Evolutionary conservation across 2,329 filamentous ascomycete genomes (phyloP).

Genomic region (Fusarium torulosum): DNA sequence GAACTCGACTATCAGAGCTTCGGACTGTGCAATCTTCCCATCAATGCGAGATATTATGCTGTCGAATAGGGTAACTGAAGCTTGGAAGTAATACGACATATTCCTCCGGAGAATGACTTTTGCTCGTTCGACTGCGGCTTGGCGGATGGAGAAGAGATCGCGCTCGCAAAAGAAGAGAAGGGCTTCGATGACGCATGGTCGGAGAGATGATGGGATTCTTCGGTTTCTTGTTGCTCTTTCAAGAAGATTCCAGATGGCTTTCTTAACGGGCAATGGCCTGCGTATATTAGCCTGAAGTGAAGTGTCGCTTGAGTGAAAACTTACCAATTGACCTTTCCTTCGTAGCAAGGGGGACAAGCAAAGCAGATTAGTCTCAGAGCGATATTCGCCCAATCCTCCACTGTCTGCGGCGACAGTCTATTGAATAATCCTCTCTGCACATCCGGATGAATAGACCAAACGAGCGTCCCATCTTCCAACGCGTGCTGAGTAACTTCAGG

Average conservation of each 20-base stretch:
- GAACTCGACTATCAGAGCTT: slow-evolving; percentile 46
- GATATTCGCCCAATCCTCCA: slow-evolving; percentile 36
- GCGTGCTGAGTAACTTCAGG: slow-evolving; percentile 29
- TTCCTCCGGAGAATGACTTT: slow-evolving; percentile 43
- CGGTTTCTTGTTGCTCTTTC: slow-evolving; percentile 32
- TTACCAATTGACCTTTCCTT: slow-evolving; percentile 51
- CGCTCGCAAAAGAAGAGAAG: slow-evolving; percentile 51
- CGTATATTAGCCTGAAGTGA: background rate
- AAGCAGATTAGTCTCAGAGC: slow-evolving; percentile 48
- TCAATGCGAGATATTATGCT: slow-evolving; percentile 50
- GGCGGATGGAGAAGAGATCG: slow-evolving; percentile 47
- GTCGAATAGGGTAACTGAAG: slow-evolving; percentile 49
- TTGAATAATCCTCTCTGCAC: background rate
- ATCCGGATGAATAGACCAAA: slow-evolving; percentile 41
- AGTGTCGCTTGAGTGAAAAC: accelerated
- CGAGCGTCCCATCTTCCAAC: slow-evolving; percentile 35
- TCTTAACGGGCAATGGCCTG: slow-evolving; percentile 46
- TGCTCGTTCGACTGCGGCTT: slow-evolving; percentile 44
- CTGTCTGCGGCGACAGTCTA: slow-evolving; percentile 26
- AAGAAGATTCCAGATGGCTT: slow-evolving; percentile 47
- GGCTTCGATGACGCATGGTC: slow-evolving; percentile 45
- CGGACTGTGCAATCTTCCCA: slow-evolving; percentile 45
- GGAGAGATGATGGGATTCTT: slow-evolving; percentile 29
- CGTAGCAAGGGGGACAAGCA: slow-evolving; percentile 50
- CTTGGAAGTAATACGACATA: slow-evolving; percentile 52